A percentile compares a stretch with the other conserved stretches of the same genome.
phyloP scores from a whole-genome alignment of 2,329 filamentous ascomycete genomes.

The Stemphylium lycopersici region DNA sequence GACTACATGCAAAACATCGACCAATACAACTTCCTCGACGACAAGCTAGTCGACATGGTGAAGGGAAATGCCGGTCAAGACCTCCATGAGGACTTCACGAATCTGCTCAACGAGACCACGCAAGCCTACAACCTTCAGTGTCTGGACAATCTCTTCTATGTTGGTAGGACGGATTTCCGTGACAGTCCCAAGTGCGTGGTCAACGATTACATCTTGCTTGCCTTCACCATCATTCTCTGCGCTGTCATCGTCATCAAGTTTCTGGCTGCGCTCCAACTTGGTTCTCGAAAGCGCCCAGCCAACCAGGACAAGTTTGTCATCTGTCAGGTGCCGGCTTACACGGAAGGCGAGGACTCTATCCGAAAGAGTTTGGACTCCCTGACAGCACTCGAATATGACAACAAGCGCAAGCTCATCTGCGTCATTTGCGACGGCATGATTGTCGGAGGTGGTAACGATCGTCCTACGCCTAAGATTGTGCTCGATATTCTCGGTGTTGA shows the following conservation, averaged over 20 bases:
- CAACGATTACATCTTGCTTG: conserved; percentile 89
- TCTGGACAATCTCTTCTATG: conserved; percentile 81
- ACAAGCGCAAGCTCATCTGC: conserved; percentile 95
- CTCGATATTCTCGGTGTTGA: conserved; percentile 97
- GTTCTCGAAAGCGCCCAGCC: conserved; percentile 84
- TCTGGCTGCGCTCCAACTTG: conserved; percentile 88
- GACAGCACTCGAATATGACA: conserved; percentile 93
- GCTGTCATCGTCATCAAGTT: conserved; percentile 86
- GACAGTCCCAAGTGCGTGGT: conserved; percentile 75
- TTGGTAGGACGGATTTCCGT: conserved; percentile 85
- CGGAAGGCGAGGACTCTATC: conserved; percentile 94
- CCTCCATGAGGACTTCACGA: conserved; percentile 70
- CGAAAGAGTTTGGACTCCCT: conserved; percentile 92
- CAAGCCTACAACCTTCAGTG: conserved; percentile 78
- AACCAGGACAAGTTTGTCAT: conserved; percentile 99
- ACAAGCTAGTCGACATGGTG: conserved; percentile 69
- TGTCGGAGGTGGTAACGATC: conserved; percentile 92
- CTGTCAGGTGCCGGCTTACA: conserved; percentile 96
- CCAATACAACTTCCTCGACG: conserved; percentile 74
- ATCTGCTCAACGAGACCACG: conserved; percentile 56
- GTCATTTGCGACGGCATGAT: conserved; percentile 98
- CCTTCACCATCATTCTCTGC: conserved; percentile 84
- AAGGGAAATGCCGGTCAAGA: conserved; percentile 79
- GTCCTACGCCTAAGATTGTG: conserved; percentile 96
- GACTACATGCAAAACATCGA: conserved; percentile 62